Percentiles rank a stretch among this genome's conserved stretches.
phyloP scores from a whole-genome alignment of 305 asterid genomes.

The Fraxinus xanthoxyloides region DNA sequence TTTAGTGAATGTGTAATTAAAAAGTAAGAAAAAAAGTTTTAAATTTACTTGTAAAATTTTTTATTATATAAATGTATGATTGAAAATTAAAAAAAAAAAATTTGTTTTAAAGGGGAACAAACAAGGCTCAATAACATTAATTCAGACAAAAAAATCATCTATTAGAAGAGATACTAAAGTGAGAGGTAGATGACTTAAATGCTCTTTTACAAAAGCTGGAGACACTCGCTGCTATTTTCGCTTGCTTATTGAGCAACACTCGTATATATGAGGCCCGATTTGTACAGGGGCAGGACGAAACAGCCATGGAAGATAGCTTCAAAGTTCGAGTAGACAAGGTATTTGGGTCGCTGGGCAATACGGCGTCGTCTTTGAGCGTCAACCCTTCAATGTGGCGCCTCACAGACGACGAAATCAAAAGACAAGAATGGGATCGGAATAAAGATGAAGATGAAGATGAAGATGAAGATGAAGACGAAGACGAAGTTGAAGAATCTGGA shows the following conservation, averaged over 20 bases:
- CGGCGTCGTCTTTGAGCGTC: constrained; percentile 33
- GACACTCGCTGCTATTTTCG: not conserved
- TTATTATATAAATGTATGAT: not conserved
- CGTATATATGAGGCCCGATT: not conserved
- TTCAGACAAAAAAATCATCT: not conserved
- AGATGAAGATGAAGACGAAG: constrained; percentile 12
- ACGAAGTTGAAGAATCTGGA: constrained; percentile 18
- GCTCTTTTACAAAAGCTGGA: not conserved
- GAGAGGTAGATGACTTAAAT: not conserved
- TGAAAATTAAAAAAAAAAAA: not conserved
- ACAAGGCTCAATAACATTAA: not conserved
- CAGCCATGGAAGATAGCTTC: constrained; percentile 75
- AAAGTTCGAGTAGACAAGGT: constrained; percentile 77
- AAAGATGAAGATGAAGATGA: constrained; percentile 18
- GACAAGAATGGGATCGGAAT: constrained; percentile 54
- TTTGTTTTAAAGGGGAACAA: not conserved
- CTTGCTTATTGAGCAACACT: not conserved
- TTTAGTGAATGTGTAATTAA: not conserved
- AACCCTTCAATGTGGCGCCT: constrained; percentile 60
- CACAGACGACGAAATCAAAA: constrained; percentile 71
- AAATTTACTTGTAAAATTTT: not conserved
- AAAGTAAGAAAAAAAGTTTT: too few relatives aligned
- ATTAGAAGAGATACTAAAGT: not conserved
- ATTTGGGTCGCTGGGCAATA: constrained; percentile 56
- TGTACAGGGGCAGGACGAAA: not conserved